These are phyloP conservation scores for Pyrenopolyporus hunteri DNA, from an alignment of 495 filamentous ascomycete genomes.

Conservation along the genomic window DNA sequence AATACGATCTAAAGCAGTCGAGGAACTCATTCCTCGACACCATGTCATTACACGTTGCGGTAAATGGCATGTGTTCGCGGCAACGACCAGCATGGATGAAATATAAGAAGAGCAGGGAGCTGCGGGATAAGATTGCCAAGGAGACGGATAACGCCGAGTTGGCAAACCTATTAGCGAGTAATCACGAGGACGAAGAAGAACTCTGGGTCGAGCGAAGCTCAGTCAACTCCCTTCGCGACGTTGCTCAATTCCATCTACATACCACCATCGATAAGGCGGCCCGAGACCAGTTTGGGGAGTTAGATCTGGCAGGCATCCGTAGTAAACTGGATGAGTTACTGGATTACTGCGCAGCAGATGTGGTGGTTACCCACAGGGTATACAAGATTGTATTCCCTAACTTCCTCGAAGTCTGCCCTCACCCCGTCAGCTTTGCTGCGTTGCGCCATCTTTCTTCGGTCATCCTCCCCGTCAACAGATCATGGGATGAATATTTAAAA, in stretches of 20 bases:
- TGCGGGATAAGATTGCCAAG: slow-evolving; percentile 78
- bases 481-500: slow-evolving; percentile 82
- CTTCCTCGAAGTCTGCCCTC: slow-evolving; percentile 87
- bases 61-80: slow-evolving; percentile 98
- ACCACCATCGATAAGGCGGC: slow-evolving; percentile 89
- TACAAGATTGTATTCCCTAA: slow-evolving; percentile 90
- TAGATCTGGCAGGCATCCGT: slow-evolving; percentile 71
- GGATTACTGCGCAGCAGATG: slow-evolving; percentile 96
- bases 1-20: slow-evolving; percentile 83
- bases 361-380: slow-evolving; percentile 87
- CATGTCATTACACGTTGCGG: slow-evolving; percentile 97
- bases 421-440: slow-evolving; percentile 96
- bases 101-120: slow-evolving; percentile 84
- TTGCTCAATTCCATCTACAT: slow-evolving; percentile 94
- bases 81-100: slow-evolving; percentile 97
- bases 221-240: slow-evolving; percentile 92
- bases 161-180: slow-evolving; percentile 70
- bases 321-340: slow-evolving; percentile 79
- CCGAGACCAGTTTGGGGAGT: slow-evolving; percentile 84
- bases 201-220: slow-evolving; percentile 94
- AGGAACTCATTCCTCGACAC: slow-evolving; percentile 92
- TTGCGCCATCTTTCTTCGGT: slow-evolving; percentile 90
- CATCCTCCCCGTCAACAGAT: slow-evolving; percentile 85
- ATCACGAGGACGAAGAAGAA: slow-evolving; percentile 85
- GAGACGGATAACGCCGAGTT: slow-evolving; percentile 75